These are phyloP conservation scores for Neofusicoccum parvum DNA, from an alignment of 2,329 filamentous ascomycete genomes.

Conservation along the genomic window DNA sequence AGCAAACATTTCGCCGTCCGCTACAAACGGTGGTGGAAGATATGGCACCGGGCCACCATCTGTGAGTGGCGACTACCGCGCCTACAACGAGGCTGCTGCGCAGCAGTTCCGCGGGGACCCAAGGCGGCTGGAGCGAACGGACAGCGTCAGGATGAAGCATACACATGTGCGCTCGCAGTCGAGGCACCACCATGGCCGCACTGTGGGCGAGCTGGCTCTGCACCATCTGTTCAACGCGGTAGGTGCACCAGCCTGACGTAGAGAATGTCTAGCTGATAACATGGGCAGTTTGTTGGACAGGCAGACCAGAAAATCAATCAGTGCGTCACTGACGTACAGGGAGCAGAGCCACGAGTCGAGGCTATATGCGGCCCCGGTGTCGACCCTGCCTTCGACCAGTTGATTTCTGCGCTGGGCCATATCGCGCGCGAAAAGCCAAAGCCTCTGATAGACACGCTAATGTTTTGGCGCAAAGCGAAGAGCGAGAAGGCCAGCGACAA, in stretches of 20 bases:
- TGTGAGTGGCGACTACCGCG: constrained; percentile 25
- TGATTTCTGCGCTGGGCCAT: constrained; percentile 89
- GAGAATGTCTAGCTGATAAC: constrained; percentile 20
- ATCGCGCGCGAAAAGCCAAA: constrained; percentile 94
- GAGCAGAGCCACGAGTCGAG: constrained; percentile 83
- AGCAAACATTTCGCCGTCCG: constrained; percentile 32
- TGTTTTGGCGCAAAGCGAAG: constrained; percentile 97
- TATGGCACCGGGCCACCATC: constrained; percentile 20
- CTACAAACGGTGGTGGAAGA: constrained; percentile 24
- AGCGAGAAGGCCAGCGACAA: constrained; percentile 71
- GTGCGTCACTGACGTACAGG: constrained; percentile 77
- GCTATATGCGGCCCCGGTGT: constrained; percentile 86
- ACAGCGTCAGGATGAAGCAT: constrained; percentile 63
- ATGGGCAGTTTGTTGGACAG: constrained; percentile 77
- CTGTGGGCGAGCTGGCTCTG: constrained; percentile 95
- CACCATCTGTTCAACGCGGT: constrained; percentile 95
- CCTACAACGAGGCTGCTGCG: constrained; percentile 3
- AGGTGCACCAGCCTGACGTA: constrained; percentile 25
- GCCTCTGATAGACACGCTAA: constrained; percentile 92
- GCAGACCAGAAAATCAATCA: constrained; percentile 96
- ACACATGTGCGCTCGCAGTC: constrained; percentile 75
- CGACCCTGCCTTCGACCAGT: constrained; percentile 88
- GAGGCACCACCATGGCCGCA: constrained; percentile 70
- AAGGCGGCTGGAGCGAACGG: constrained; percentile 48
- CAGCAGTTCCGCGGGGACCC: constrained; percentile 9